Percentiles rank a stretch among this genome's conserved stretches.
phyloP scores from a whole-genome alignment of 768 basidiomycete species.

The Multifurca ochricompacta region DNA sequence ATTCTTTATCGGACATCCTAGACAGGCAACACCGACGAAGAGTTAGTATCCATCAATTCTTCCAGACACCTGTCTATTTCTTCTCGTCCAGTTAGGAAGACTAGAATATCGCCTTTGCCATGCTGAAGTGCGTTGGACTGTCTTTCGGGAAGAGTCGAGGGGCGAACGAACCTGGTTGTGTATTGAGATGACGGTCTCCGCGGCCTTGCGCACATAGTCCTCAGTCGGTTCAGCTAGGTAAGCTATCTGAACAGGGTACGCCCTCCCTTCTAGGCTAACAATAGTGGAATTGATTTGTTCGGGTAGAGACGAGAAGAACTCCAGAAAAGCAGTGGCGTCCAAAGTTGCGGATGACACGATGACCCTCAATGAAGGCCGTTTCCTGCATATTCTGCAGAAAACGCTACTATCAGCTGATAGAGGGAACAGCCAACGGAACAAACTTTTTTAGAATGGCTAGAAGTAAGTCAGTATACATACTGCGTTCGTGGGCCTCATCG shows the following conservation, averaged over 20 bases:
- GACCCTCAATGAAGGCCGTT: constrained; percentile 81
- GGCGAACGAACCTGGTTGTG: constrained; percentile 52
- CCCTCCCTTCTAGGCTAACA: constrained; percentile 85
- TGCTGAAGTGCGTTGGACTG: constrained; percentile 39
- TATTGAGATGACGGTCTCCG: constrained; percentile 77
- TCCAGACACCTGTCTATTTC: constrained; percentile 90
- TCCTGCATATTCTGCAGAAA: constrained; percentile 69
- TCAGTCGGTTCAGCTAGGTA: constrained; percentile 71
- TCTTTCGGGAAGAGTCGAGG: background rate
- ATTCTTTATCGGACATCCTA: constrained; percentile 7
- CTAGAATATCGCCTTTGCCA: constrained; percentile 79
- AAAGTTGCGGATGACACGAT: constrained; percentile 96
- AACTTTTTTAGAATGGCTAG: constrained; percentile 93
- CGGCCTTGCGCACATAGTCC: constrained; percentile 79
- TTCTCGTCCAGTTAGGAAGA: constrained; percentile 93
- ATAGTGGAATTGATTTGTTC: constrained; percentile 69
- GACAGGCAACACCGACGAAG: constrained; percentile 8
- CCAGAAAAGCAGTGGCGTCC: constrained; percentile 80
- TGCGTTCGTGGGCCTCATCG: constrained; percentile 96
- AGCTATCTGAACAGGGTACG: constrained; percentile 91
- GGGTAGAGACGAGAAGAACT: constrained; percentile 73
- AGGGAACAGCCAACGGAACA: background rate
- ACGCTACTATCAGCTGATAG: background rate
- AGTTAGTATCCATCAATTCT: constrained; percentile 58
- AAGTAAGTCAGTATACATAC: constrained; percentile 90